Conservation (phyloP, 163 green algal species). For the Volvox carteri region DNA sequence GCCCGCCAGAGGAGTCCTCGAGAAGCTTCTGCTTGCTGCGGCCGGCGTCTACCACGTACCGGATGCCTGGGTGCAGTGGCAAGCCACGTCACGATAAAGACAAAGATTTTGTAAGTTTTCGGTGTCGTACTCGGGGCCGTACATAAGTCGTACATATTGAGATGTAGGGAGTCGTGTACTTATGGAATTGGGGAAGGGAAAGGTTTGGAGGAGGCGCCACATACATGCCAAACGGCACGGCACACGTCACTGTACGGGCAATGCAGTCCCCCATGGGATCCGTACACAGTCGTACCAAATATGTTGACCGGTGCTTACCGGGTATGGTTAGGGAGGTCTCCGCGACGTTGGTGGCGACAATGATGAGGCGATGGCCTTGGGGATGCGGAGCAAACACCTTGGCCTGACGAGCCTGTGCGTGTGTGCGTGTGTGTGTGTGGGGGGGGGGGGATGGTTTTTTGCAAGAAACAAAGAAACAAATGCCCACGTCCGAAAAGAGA, state of each 20-base stretch:
- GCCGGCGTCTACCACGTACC: constrained; percentile 96
- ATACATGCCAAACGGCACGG: too few species aligned
- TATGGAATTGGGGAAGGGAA: too few species aligned
- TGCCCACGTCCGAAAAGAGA: too few species aligned
- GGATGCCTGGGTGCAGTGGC: constrained; percentile 56
- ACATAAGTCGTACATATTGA: background rate
- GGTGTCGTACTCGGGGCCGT: background rate
- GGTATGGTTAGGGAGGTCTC: constrained; percentile 99
- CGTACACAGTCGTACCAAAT: too few species aligned
- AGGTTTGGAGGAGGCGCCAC: too few species aligned
- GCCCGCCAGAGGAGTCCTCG: constrained; percentile 62
- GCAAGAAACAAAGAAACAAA: too few species aligned
- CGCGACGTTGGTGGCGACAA: constrained; percentile 98
- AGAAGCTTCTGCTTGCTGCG: constrained; percentile 92
- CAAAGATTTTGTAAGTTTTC: background rate
- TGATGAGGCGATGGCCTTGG: constrained; percentile 83
- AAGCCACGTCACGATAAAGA: background rate
- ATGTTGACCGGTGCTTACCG: constrained; percentile 71
- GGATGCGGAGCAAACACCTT: constrained; percentile 85
- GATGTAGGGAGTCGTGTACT: too few species aligned
- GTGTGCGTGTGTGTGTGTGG: background rate
- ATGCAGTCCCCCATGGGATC: too few species aligned
- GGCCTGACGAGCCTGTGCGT: constrained; percentile 24
- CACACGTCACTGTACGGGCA: too few species aligned
- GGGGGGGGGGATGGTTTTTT: background rate